Base-by-base conservation (phyloP, 2,329 filamentous ascomycete species). In the Trichophyton schoenleinii region DNA sequence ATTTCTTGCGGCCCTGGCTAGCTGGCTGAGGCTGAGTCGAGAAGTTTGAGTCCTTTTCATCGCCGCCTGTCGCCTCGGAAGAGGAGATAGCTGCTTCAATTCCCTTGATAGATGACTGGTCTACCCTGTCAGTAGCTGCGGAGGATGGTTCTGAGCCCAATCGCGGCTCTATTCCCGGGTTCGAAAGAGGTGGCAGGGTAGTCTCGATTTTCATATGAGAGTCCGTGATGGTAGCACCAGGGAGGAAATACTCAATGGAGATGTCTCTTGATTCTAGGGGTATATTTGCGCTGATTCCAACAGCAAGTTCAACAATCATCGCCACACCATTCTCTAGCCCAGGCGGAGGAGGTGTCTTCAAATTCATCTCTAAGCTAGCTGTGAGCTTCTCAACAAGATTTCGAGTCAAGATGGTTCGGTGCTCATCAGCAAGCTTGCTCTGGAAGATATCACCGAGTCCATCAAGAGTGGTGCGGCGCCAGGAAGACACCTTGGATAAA, bases 241-340 rank as follows among this genome's bases (percentile, higher is more conserved):
- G 92, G 62, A 87, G 77, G 59, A 91, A 91, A 71, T 96, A 96
- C 64, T 87, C 84, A 63, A 99, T 87, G 49, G 85, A 85, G 15
- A 99, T 89, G 69, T 97, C 94, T 65, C 94, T 84, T 67, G 89
- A 94, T 74, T 99, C 94, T 44, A 95, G 77, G 0, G 94, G 92
- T 53, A 97, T 77, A 71, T 96, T 95, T 62, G 87, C 83, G 0
- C 89, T 85, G 65, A 99, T 91, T 63, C 86, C 87, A 34, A 97
- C 83, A 0, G 91, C 90, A 58, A 97, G 81, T 74, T 96, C 91
- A 60, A 96, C 82, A 71, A 99, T 97, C 85, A 94, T 95, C 60
- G 87, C 86, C 1, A 91, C 88, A 64, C 89, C 91, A 59, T 89
- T 91, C 66, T 92, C 87, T n/a, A 97, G 81, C 7, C 91, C 91